Percentiles rank a stretch among this genome's conserved stretches.
These are phyloP conservation scores for Candida tropicalis DNA, from an alignment of 1,139 yeast species.

Conservation along the genomic window DNA sequence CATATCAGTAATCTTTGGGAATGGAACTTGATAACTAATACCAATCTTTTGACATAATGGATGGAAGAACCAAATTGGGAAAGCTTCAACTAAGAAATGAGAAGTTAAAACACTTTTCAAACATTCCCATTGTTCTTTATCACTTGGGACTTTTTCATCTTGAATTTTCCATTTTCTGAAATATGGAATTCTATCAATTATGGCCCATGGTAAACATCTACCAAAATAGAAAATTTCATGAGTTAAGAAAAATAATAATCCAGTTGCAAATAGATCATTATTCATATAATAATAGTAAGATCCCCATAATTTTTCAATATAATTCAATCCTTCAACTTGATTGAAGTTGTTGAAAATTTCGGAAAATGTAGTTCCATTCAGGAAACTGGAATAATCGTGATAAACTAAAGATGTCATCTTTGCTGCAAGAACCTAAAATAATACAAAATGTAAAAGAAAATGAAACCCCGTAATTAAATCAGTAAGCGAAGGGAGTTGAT, in stretches of 20 bases:
- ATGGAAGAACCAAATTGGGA: conserved; percentile 96
- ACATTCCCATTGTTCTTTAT: conserved; percentile 89
- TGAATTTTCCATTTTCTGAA: conserved; percentile 82
- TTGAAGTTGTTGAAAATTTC: conserved; percentile 41
- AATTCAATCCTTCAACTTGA: conserved; percentile 27
- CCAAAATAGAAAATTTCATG: conserved; percentile 86
- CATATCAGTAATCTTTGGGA: conserved; percentile 66
- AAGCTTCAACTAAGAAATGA: conserved; percentile 88
- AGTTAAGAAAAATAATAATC: conserved; percentile 67
- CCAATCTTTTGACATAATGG: conserved; percentile 81
- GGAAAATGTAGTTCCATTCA: conserved; percentile 40
- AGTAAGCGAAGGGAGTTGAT: not conserved
- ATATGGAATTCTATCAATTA: conserved; percentile 74
- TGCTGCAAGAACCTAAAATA: not conserved
- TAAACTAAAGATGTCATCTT: conserved; percentile 26
- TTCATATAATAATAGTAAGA: conserved; percentile 72
- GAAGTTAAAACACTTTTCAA: conserved; percentile 79
- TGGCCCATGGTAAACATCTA: conserved; percentile 82
- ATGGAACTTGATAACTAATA: conserved; percentile 77
- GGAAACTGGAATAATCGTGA: conserved; percentile 43
- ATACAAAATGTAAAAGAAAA: not conserved
- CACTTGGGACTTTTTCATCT: conserved; percentile 53
- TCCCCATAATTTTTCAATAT: conserved; percentile 70
- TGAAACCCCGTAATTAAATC: not conserved
- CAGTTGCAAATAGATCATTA: conserved; percentile 83